A percentile compares a stretch with the other conserved stretches of the same genome.
phyloP scores from a whole-genome alignment of 2,329 filamentous ascomycete genomes.

The Nemania serpens region DNA sequence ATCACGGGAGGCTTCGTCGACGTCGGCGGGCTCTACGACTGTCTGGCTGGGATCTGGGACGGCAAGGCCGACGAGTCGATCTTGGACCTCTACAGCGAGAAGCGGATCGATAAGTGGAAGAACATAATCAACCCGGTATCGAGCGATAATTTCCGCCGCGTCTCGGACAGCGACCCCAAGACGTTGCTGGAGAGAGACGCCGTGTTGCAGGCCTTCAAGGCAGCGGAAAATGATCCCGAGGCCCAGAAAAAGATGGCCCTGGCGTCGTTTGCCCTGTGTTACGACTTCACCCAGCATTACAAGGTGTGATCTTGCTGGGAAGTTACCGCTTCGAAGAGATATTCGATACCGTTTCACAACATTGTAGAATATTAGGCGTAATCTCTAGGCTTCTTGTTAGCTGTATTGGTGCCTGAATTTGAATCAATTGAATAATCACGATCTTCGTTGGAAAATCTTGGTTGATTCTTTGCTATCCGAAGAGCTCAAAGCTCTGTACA shows the following conservation, averaged over 20 bases:
- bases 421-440: background rate
- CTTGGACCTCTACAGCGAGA: constrained; percentile 51
- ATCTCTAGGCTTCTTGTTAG: background rate
- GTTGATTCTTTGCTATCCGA: background rate
- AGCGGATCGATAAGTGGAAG: constrained; percentile 52
- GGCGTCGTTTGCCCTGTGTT: constrained; percentile 45
- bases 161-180: constrained; percentile 48
- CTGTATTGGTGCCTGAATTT: background rate
- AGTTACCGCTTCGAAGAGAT: background rate
- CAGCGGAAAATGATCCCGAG: constrained; percentile 42
- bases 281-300: constrained; percentile 53
- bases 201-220: constrained; percentile 46
- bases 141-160: constrained; percentile 50
- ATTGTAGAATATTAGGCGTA: background rate
- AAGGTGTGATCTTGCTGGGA: constrained; percentile 17
- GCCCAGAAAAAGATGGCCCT: constrained; percentile 44
- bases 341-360: background rate
- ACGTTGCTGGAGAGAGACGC: constrained; percentile 47
- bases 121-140: constrained; percentile 51
- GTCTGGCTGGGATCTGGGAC: constrained; percentile 54
- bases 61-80: constrained; percentile 50
- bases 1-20: constrained; percentile 69
- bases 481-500: background rate
- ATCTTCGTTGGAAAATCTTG: background rate
- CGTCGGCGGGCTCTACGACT: constrained; percentile 64